phyloP scores from a whole-genome alignment of 2,329 filamentous ascomycete species.

The Penicillium sp. region DNA sequence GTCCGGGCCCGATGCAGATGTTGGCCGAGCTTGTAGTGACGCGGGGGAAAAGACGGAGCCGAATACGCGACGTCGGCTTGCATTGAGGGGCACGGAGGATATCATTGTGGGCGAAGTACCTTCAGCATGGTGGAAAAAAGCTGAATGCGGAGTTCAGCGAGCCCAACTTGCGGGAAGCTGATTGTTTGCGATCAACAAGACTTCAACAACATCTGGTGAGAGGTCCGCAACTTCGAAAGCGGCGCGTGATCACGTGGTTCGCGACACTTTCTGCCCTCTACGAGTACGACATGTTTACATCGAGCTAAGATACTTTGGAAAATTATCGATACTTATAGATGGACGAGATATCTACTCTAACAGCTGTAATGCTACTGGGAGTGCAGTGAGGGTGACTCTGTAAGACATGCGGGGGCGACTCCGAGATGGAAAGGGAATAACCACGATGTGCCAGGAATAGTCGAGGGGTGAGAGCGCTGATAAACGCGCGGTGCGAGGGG shows the following conservation, averaged over 20 bases:
- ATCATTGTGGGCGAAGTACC: conserved; percentile 29
- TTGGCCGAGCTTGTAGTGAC: conserved; percentile 38
- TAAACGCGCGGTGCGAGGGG: neutral
- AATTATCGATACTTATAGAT: conserved; percentile 1
- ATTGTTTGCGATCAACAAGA: neutral
- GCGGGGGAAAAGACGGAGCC: conserved; percentile 49
- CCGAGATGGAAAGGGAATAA: neutral
- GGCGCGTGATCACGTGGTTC: conserved; percentile 17
- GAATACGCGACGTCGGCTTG: conserved; percentile 47
- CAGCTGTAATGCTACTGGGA: neutral
- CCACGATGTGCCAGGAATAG: neutral
- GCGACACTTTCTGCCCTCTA: neutral
- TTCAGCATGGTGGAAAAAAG: conserved; percentile 21
- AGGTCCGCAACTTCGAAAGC: neutral
- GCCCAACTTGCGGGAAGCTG: conserved; percentile 5
- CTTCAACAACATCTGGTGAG: neutral
- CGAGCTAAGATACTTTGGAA: neutral
- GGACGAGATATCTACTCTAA: conserved; percentile 4
- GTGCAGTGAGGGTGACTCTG: neutral
- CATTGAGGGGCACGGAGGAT: conserved; percentile 30
- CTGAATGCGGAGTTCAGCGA: neutral
- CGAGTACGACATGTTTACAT: neutral
- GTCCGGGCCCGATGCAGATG: conserved; percentile 33
- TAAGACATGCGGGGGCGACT: neutral
- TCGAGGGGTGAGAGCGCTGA: neutral